A percentile compares a stretch with the other conserved stretches of the same genome.
Evolutionary conservation across 129 eudicot genomes (phyloP).

Genomic region (Artemisia argyi): DNA sequence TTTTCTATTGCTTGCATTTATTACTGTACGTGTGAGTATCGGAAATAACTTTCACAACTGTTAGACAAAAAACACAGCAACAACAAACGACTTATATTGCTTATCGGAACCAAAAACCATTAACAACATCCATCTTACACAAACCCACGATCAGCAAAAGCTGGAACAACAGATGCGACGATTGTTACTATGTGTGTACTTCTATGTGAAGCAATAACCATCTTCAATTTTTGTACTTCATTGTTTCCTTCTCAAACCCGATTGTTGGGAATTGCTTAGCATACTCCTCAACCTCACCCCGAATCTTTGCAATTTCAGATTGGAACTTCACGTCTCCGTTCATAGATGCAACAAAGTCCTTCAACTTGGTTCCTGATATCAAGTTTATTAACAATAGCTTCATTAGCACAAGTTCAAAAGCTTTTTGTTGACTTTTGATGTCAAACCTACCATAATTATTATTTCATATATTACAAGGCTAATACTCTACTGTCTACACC

Average conservation of each 20-base stretch:
- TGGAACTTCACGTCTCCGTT: slow-evolving; percentile 45
- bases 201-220: neutral
- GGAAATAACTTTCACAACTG: neutral
- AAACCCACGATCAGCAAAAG: slow-evolving; percentile 5
- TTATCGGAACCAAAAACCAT: slow-evolving; percentile 6
- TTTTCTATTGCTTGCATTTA: neutral
- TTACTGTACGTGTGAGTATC: neutral
- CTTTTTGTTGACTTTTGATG: slow-evolving; percentile 1
- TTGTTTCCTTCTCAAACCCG: slow-evolving; percentile 89
- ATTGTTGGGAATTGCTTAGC: slow-evolving; percentile 93
- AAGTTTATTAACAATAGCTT: slow-evolving; percentile 14
- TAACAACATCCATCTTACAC: slow-evolving; percentile 22
- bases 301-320: slow-evolving; percentile 56
- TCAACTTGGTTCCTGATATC: slow-evolving; percentile 73
- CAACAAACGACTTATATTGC: slow-evolving; percentile 12
- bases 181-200: neutral
- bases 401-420: slow-evolving; percentile 21
- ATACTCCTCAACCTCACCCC: slow-evolving; percentile 74
- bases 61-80: neutral
- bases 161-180: neutral
- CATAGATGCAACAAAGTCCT: slow-evolving; percentile 85
- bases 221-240: slow-evolving; percentile 71
- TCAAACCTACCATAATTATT: neutral
- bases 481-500: neutral
- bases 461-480: neutral